Percentiles rank a stretch among this genome's conserved stretches.
phyloP scores from a whole-genome alignment of 306 rosid genomes.

The Myrica gale region DNA sequence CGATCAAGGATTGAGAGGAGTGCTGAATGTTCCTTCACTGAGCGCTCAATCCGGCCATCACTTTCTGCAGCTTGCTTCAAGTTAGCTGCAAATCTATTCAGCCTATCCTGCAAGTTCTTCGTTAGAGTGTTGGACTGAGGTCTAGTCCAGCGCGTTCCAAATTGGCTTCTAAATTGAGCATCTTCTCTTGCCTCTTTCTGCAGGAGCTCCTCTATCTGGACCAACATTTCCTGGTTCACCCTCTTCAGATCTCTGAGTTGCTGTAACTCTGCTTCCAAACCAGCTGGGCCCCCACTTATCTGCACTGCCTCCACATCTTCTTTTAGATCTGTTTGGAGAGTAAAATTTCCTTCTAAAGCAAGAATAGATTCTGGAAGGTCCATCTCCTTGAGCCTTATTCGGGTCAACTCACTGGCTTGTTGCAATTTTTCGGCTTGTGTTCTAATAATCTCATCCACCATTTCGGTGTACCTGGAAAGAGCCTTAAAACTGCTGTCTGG shows the following conservation, averaged over 20 bases:
- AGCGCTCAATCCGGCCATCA: slow-evolving; percentile 88
- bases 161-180: slow-evolving; percentile 86
- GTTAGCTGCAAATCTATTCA: slow-evolving; percentile 89
- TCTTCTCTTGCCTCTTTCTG: slow-evolving; percentile 96
- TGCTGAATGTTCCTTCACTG: slow-evolving; percentile 77
- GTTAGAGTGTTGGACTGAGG: slow-evolving; percentile 95
- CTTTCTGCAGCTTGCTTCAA: slow-evolving; percentile 97
- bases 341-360: slow-evolving; percentile 86
- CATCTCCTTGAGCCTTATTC: slow-evolving; percentile 97
- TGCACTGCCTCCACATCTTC: slow-evolving; percentile 99
- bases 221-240: slow-evolving; percentile 83
- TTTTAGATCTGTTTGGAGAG: slow-evolving; percentile 69
- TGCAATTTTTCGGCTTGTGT: slow-evolving; percentile 92
- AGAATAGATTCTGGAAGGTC: slow-evolving; percentile 96
- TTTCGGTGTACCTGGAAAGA: slow-evolving; percentile 94
- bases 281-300: slow-evolving; percentile 90
- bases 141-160: slow-evolving; percentile 95
- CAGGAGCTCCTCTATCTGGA: slow-evolving; percentile 87
- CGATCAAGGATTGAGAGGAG: slow-evolving; percentile 88
- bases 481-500: slow-evolving; percentile 93
- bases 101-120: slow-evolving; percentile 90
- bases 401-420: slow-evolving; percentile 93
- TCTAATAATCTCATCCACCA: slow-evolving; percentile 89
- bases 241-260: slow-evolving; percentile 91
- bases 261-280: slow-evolving; percentile 89